Evolutionary conservation across 192 early-diverging fungal genomes (phyloP).

Genomic region (Backusella macrospora): DNA sequence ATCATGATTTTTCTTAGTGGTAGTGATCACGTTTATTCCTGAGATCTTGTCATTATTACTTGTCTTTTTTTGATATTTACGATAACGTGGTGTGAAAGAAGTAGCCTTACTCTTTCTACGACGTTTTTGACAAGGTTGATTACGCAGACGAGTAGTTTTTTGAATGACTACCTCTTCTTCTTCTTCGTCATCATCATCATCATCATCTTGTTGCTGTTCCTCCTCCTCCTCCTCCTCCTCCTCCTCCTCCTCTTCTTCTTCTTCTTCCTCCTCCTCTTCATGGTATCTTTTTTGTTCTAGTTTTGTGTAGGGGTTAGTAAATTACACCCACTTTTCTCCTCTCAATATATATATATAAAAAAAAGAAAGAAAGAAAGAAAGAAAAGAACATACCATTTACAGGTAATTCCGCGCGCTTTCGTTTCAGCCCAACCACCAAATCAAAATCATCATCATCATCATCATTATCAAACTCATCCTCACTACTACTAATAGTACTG

Average conservation of each 20-base stretch:
- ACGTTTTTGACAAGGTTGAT: conserved; percentile 1
- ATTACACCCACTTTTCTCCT: neutral
- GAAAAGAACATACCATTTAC: neutral
- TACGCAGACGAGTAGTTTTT: neutral
- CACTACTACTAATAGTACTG: neutral
- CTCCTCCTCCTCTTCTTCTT: neutral
- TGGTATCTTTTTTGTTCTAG: neutral
- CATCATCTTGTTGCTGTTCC: neutral
- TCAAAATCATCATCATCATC: conserved; percentile 16
- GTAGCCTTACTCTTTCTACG: conserved; percentile 15
- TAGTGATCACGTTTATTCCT: neutral
- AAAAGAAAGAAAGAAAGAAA: neutral
- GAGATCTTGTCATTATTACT: neutral
- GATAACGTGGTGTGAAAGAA: conserved; percentile 21
- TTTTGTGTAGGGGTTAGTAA: neutral
- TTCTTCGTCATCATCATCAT: neutral
- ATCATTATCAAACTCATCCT: conserved; percentile 13
- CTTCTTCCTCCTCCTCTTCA: neutral
- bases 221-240: neutral
- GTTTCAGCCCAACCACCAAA: neutral
- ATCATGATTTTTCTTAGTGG: neutral
- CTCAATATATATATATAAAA: too few species aligned
- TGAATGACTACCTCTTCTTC: neutral
- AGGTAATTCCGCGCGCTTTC: neutral
- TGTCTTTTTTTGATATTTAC: conserved; percentile 24